Conservation (phyloP, 2,329 filamentous ascomycete genomes). For the Kalmusia sp. region DNA sequence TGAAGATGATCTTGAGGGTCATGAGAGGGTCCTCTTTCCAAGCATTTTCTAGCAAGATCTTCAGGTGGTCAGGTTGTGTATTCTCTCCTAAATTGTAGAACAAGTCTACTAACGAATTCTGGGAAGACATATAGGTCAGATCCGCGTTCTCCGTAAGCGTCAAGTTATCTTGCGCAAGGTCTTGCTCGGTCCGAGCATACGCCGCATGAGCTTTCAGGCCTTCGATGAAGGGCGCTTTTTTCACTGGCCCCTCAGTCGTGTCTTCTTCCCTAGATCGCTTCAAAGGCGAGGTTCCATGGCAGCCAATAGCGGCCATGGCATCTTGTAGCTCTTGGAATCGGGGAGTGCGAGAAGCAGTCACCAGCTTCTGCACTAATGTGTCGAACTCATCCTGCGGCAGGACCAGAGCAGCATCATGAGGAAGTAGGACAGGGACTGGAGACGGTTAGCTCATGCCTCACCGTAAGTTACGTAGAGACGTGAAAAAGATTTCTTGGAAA, state of each 20-base stretch:
- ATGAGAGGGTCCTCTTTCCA: conserved; percentile 58
- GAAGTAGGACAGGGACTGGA: conserved; percentile 31
- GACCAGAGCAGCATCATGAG: conserved; percentile 22
- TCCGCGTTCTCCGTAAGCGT: conserved; percentile 63
- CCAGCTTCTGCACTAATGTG: conserved; percentile 15
- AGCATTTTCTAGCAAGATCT: conserved; percentile 53
- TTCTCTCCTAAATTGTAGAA: conserved; percentile 60
- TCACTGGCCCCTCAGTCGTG: conserved; percentile 14
- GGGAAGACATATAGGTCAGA: conserved; percentile 57
- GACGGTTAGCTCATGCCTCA: too few species aligned
- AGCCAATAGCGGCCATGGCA: too few species aligned
- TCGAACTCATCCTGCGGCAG: conserved; percentile 29
- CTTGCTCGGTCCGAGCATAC: conserved; percentile 15
- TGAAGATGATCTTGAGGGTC: conserved; percentile 67
- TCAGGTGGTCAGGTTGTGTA: conserved; percentile 47
- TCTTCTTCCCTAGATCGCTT: conserved; percentile 21
- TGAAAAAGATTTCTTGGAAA: too few species aligned
- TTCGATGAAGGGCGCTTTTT: conserved; percentile 29
- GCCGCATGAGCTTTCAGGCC: conserved; percentile 26
- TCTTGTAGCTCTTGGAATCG: too few species aligned
- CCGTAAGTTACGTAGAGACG: too few species aligned
- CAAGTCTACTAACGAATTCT: conserved; percentile 59
- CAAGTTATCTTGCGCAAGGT: conserved; percentile 46
- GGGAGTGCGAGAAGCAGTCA: not conserved
- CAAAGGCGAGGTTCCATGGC: not conserved